Base-by-base conservation (phyloP, 2,329 filamentous ascomycete genomes). In the Colletotrichum scovillei region DNA sequence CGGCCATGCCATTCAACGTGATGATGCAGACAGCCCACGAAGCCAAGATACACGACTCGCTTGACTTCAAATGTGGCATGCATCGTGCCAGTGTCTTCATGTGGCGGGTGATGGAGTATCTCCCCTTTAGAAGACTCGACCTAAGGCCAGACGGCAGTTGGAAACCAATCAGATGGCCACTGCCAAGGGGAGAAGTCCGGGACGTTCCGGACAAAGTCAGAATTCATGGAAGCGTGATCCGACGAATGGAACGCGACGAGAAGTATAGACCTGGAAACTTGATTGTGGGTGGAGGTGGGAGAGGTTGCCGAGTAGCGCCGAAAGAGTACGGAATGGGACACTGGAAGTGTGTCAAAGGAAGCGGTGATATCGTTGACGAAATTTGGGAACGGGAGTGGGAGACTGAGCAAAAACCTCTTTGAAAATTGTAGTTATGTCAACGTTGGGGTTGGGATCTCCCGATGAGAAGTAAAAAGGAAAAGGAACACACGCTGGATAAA, bases 91-190 rank as follows among this genome's bases (percentile, higher is more conserved):
- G 91, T 0, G 92, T 94, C 0, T 76, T 92, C 0, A 88, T 87
- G 2, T 96, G 94, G 94, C 93, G 91, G 46, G 80, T 94, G 26
- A 94, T 96, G 93, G 94, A 96, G 78, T 95, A 93, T 79, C 84
- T 96, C 28, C 94, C 94, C 0, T 95, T 96, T 82, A 88, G 93
- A 1, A 87, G 94, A 28, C 95, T 97, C 92, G 94, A 96, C 76
- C 84, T 96, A 8, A 90, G 91, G 74, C 73, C 85, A 0, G 92
- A 95, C 74, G 93, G 93, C 0, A 90, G 90, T 0, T 97, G 94
- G 94, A 92, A 91, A 80, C 92, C 93, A 0, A 96, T 97, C 76
- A 87, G 91, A 9, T 96, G 94, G 93, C 94, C 94, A 0, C 83
- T 96, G 3, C 94, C 94, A 0, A 89, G 91, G 35, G 94, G 94